phyloP scores from a whole-genome alignment of 176 grass and related monocot species.

The Stipa capillata region DNA sequence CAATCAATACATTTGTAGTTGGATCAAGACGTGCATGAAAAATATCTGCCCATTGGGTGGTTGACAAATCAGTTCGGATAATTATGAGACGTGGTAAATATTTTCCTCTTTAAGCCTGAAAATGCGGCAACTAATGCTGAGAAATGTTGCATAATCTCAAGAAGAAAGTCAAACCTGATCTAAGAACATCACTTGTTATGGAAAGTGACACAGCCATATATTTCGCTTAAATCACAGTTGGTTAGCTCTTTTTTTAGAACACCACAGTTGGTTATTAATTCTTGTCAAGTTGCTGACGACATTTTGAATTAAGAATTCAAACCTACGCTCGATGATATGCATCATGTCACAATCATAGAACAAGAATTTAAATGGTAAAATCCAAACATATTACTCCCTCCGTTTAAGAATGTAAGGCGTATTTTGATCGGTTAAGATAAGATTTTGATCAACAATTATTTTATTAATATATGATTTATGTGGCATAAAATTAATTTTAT shows the following conservation, averaged over 20 bases:
- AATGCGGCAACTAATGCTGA: neutral
- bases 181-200: neutral
- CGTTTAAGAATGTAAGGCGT: too few relatives aligned
- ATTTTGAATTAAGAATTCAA: neutral
- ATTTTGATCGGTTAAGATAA: too few relatives aligned
- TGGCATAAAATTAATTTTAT: too few relatives aligned
- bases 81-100: neutral
- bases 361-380: too few relatives aligned
- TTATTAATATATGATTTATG: too few relatives aligned
- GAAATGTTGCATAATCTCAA: neutral
- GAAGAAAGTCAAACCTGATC: neutral
- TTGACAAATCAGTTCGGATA: neutral
- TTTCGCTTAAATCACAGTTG: neutral
- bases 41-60: constrained; percentile 5
- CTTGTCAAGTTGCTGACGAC: neutral
- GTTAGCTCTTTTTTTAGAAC: too few relatives aligned
- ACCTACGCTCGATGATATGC: neutral
- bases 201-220: neutral
- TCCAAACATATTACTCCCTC: too few relatives aligned
- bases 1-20: neutral
- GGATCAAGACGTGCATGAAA: neutral
- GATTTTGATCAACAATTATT: too few relatives aligned
- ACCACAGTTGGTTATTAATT: too few relatives aligned
- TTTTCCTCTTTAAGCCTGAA: neutral
- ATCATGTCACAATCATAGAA: neutral